Evolutionary conservation across 768 basidiomycete species (phyloP).

Genomic region (Russula sp.): DNA sequence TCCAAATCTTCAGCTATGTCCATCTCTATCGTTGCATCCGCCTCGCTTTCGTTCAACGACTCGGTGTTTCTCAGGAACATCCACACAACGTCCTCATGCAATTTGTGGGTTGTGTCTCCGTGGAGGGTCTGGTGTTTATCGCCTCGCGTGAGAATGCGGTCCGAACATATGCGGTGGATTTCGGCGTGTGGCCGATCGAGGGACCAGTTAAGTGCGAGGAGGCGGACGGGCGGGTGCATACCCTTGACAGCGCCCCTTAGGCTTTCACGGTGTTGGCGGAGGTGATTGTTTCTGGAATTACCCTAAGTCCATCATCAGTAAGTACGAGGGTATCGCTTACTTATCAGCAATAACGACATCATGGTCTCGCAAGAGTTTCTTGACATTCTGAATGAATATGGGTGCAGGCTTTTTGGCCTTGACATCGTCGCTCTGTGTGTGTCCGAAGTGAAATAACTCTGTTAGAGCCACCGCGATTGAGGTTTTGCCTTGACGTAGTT

Average conservation of each 20-base stretch:
- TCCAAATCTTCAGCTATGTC: slow-evolving; percentile 53
- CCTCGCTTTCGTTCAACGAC: slow-evolving; percentile 58
- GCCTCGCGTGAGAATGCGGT: slow-evolving; percentile 73
- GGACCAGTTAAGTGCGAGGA: slow-evolving; percentile 50
- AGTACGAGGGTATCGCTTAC: neutral
- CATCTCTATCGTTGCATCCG: slow-evolving; percentile 71
- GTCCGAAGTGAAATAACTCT: slow-evolving; percentile 80
- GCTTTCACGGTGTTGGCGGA: slow-evolving; percentile 34
- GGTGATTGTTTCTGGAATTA: slow-evolving; percentile 64
- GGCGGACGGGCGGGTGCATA: slow-evolving; percentile 54
- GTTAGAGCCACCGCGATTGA: slow-evolving; percentile 68
- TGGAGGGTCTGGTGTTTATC: slow-evolving; percentile 82
- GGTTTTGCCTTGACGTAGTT: slow-evolving; percentile 8
- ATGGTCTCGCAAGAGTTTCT: slow-evolving; percentile 52
- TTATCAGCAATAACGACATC: slow-evolving; percentile 92
- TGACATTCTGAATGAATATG: slow-evolving; percentile 70
- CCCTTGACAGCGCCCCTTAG: slow-evolving; percentile 55
- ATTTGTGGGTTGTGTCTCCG: slow-evolving; percentile 48
- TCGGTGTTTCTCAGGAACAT: slow-evolving; percentile 67
- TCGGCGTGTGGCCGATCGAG: neutral
- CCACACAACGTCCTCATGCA: slow-evolving; percentile 81
- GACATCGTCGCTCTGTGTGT: slow-evolving; percentile 93
- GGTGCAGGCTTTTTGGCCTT: slow-evolving; percentile 44
- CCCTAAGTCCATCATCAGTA: neutral
- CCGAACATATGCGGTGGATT: slow-evolving; percentile 61